Percentiles rank a stretch among this genome's conserved stretches.
Evolutionary conservation across 176 grass and related monocot species (phyloP).

Genomic region (Lolium perenne): DNA sequence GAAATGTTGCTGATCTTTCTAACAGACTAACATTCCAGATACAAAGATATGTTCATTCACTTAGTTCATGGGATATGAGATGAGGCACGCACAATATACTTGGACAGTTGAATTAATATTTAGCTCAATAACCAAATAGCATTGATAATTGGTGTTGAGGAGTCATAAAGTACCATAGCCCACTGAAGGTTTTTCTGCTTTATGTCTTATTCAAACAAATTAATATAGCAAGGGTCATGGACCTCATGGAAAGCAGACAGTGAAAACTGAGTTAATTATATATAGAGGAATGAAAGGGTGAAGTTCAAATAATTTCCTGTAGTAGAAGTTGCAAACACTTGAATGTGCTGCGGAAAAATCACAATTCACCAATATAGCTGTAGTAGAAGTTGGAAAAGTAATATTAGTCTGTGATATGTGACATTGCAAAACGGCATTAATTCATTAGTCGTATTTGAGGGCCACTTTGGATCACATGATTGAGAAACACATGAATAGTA

Average conservation of each 20-base stretch:
- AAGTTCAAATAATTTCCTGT: not conserved
- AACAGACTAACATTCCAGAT: slow-evolving; percentile 16
- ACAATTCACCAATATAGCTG: not conserved
- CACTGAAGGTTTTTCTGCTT: slow-evolving; percentile 11
- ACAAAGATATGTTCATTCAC: not conserved
- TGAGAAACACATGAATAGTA: not conserved
- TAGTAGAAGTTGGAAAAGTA: not conserved
- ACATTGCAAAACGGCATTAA: not conserved
- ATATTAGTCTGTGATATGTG: not conserved
- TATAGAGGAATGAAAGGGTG: slow-evolving; percentile 1
- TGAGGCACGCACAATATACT: not conserved
- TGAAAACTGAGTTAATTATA: slow-evolving; percentile 20
- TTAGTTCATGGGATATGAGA: slow-evolving; percentile 11
- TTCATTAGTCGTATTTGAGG: not conserved
- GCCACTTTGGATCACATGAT: not conserved
- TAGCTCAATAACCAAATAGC: slow-evolving; percentile 19
- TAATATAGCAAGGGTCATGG: slow-evolving; percentile 19
- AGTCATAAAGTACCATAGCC: not conserved
- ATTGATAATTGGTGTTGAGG: slow-evolving; percentile 5
- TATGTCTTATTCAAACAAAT: slow-evolving; percentile 33
- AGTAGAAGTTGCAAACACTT: not conserved
- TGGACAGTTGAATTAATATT: not conserved
- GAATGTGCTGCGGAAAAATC: not conserved
- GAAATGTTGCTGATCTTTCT: slow-evolving; percentile 18
- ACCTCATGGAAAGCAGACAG: not conserved